These are phyloP conservation scores for Mucor plumbeus DNA, from an alignment of 371 early-diverging fungal species.

Conservation along the genomic window DNA sequence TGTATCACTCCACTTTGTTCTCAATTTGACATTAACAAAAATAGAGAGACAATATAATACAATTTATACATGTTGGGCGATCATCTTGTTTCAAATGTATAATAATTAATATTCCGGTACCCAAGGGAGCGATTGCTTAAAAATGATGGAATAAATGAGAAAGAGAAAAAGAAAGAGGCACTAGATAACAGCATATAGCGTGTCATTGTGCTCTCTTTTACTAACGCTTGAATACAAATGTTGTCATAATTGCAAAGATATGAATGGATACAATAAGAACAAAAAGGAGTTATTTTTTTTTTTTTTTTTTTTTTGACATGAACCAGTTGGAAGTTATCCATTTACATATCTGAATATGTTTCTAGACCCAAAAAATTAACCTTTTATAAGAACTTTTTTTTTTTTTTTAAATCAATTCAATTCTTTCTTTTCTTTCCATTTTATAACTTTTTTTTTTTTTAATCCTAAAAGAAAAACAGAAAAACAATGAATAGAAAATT, in stretches of 20 bases:
- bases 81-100: conserved; percentile 1
- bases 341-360: neutral
- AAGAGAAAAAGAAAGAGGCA: no score
- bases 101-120: neutral
- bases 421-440: conserved; percentile 8
- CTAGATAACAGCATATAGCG: no score
- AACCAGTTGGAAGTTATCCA: conserved; percentile 1
- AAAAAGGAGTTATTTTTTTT: neutral
- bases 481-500: conserved; percentile 25
- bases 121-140: neutral
- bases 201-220: no score
- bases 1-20: neutral
- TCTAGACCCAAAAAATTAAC: conserved; percentile 6
- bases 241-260: no score
- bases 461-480: no score
- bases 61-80: neutral
- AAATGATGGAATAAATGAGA: no score
- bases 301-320: neutral
- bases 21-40: neutral
- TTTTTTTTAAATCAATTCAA: neutral
- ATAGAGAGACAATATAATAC: neutral
- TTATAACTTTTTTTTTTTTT: neutral
- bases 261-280: neutral
- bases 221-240: no score
- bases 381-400: neutral